Evolutionary conservation across 805 yeast species (phyloP), one percentile per base, ranked within the genome.

Genomic region (Kuraishia molischiana): DNA sequence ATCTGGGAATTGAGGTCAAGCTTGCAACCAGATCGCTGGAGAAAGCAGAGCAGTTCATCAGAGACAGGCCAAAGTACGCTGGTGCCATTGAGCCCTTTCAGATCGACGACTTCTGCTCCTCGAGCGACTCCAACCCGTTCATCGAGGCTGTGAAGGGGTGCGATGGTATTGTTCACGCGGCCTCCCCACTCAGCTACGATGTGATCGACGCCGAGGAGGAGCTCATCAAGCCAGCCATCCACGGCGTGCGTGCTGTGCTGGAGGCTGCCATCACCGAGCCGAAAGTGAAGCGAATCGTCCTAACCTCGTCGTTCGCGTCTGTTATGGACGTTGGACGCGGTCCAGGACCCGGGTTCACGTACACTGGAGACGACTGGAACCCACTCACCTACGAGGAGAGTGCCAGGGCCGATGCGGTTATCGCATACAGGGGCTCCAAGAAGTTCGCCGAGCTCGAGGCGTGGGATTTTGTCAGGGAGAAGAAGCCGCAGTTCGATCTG

Each of bases 381-480:
- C 39, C 39, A 4, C 24, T 37, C 17, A 32, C 29, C n/a, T 37
- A 37, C 21, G 31, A 37, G 14, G 39, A 37, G 33, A 32, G 34
- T 4, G 34, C 32, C 15, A 24, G 19, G 18, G 38, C 38, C 18
- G 47, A 56, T 42, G 50, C 60, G 0, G 29, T 40, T 9, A 15
- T 32, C 19, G 69, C 60, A 5, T 64, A 64, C 48, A 37, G 57
- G 28, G 67, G 56, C 2, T 60, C 66, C 17, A 65, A 65, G 49
- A 58, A 55, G 13, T 58, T 55, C 48, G 68, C 68, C 11, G 70
- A 66, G 48, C 53, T 51, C 39, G 62, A 62, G 6, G 69, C 67
- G 1, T 66, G 72, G 72, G 58, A 62, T 3, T 62, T 54, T 38
- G 40, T 59, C 21, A 45, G 45, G 24, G 48, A 45, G 36, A 55